Percentiles rank a stretch among this genome's conserved stretches.
Conservation (phyloP, 305 asterid genomes). For the Nicotiana rustica region DNA sequence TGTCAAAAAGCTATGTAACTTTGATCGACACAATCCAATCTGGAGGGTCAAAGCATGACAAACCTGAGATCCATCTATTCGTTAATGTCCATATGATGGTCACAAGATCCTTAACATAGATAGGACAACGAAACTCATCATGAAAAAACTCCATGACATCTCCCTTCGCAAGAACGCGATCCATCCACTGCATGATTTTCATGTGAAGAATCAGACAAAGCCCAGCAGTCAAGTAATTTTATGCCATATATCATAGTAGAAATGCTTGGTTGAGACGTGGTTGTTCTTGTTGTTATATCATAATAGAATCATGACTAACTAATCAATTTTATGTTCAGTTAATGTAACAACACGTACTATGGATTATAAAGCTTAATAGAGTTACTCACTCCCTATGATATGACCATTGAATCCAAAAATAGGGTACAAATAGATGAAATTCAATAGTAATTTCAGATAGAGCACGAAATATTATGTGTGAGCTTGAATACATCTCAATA, state of each 20-base stretch:
- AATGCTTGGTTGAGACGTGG: background rate
- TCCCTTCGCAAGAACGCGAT: conserved; percentile 76
- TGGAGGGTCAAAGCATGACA: conserved; percentile 36
- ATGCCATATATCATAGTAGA: conserved; percentile 10
- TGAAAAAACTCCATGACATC: conserved; percentile 69
- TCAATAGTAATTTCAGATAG: background rate
- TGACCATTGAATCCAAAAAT: background rate
- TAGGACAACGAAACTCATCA: conserved; percentile 95
- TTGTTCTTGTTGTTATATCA: conserved; percentile 3
- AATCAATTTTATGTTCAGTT: conserved; percentile 4
- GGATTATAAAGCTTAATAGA: conserved; percentile 11
- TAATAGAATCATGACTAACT: background rate
- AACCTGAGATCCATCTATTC: conserved; percentile 87
- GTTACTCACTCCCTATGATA: background rate
- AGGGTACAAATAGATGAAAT: background rate
- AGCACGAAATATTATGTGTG: background rate
- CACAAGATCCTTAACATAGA: conserved; percentile 87
- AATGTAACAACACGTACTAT: background rate
- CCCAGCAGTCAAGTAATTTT: background rate
- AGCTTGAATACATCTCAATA: conserved; percentile 15
- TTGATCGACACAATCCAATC: background rate
- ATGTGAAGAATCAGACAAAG: conserved; percentile 34
- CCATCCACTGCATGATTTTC: conserved; percentile 81
- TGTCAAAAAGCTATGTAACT: background rate
- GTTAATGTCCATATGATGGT: conserved; percentile 52